Evolutionary conservation across 805 yeast genomes (phyloP).

Genomic region (Pichia paraexigua): DNA sequence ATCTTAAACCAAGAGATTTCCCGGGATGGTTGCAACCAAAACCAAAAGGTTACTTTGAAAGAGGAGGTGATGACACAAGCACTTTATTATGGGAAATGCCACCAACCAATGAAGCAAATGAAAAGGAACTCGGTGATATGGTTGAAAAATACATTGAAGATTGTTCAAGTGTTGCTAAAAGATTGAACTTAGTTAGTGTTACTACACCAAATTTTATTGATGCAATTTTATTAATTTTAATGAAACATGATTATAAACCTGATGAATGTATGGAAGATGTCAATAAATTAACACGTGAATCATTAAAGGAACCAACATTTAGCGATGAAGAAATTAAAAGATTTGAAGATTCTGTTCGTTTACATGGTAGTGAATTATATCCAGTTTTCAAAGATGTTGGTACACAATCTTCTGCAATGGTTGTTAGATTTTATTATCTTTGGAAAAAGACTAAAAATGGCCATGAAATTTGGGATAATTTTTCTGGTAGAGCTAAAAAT

Average conservation of each 20-base stretch:
- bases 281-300: constrained; percentile 42
- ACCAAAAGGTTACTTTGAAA: constrained; percentile 74
- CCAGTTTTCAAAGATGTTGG: constrained; percentile 66
- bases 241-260: constrained; percentile 44
- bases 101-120: not conserved
- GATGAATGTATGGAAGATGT: constrained; percentile 41
- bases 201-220: constrained; percentile 81
- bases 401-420: constrained; percentile 65
- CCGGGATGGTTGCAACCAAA: constrained; percentile 74
- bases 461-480: constrained; percentile 73
- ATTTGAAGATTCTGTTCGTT: constrained; percentile 69
- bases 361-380: constrained; percentile 70
- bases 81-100: constrained; percentile 61
- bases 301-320: constrained; percentile 73
- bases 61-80: constrained; percentile 68
- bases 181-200: constrained; percentile 41
- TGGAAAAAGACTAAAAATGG: constrained; percentile 89
- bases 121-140: constrained; percentile 12
- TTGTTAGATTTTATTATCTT: constrained; percentile 79
- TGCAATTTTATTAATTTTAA: constrained; percentile 48
- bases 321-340: constrained; percentile 49
- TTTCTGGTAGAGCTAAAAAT: constrained; percentile 60
- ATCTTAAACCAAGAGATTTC: constrained; percentile 36
- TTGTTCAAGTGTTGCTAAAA: constrained; percentile 50
- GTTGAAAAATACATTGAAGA: constrained; percentile 44